Evolutionary conservation across 2,329 filamentous ascomycete genomes (phyloP).

Genomic region (Metarhizium guizhouense): DNA sequence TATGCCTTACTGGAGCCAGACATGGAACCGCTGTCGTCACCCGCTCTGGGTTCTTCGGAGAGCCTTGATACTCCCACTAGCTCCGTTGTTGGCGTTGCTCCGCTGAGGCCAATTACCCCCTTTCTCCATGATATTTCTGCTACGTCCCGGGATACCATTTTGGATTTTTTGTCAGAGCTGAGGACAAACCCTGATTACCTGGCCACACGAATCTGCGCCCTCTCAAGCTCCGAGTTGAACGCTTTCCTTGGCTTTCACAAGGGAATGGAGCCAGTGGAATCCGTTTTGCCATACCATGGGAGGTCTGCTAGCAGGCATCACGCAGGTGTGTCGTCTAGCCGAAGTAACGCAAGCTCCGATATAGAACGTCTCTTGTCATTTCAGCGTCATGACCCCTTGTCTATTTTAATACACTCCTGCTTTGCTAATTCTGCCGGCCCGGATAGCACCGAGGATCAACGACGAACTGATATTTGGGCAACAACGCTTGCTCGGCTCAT

Average conservation of each 20-base stretch:
- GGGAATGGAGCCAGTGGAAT: conserved; percentile 71
- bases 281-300: conserved; percentile 64
- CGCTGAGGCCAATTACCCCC: conserved; percentile 36
- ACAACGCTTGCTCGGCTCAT: conserved; percentile 78
- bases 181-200: conserved; percentile 83
- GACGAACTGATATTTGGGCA: conserved; percentile 80
- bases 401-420: conserved; percentile 76
- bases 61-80: conserved; percentile 38
- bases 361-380: conserved; percentile 82
- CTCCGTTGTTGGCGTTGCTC: conserved; percentile 27
- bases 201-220: conserved; percentile 67
- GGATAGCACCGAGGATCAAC: conserved; percentile 70
- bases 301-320: conserved; percentile 37
- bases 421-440: conserved; percentile 81
- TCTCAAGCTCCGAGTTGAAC: conserved; percentile 69
- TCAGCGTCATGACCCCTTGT: conserved; percentile 79
- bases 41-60: conserved; percentile 34
- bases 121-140: conserved; percentile 68
- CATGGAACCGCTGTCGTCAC: conserved; percentile 48
- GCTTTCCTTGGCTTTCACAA: conserved; percentile 72
- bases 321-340: conserved; percentile 35
- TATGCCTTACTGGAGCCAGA: conserved; percentile 66
- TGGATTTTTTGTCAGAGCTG: conserved; percentile 73
- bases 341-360: conserved; percentile 43
- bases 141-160: conserved; percentile 63